phyloP scores from a whole-genome alignment of 2,329 filamentous ascomycete species.

The Ophiostoma sp. region DNA sequence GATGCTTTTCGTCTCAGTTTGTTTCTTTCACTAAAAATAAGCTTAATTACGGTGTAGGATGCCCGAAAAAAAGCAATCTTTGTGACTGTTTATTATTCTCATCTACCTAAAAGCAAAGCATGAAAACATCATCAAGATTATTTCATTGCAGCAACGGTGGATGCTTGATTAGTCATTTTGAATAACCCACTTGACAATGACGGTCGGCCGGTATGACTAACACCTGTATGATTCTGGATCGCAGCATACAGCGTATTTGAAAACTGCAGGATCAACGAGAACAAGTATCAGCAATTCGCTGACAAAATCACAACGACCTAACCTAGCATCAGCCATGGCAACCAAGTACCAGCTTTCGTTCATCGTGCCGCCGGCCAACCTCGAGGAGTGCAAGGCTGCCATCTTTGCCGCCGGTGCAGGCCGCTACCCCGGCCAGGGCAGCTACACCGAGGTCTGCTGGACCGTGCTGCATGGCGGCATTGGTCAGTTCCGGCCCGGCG shows the following conservation, averaged over 20 bases:
- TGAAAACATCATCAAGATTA: not conserved
- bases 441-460: constrained; percentile 54
- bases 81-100: not conserved
- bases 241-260: not conserved
- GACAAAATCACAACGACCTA: not conserved
- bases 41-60: not conserved
- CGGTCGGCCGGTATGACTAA: not conserved
- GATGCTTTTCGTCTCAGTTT: not conserved
- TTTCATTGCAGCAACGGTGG: not conserved
- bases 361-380: constrained; percentile 29
- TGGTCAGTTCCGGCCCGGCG: constrained; percentile 62
- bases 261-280: not conserved
- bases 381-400: constrained; percentile 50
- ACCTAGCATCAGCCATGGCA: not conserved
- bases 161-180: not conserved
- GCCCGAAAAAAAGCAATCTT: not conserved
- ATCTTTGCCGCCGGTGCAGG: constrained; percentile 57
- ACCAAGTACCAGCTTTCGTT: constrained; percentile 22
- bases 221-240: not conserved
- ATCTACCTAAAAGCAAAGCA: not conserved
- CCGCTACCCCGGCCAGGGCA: constrained; percentile 36
- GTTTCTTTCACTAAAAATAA: not conserved
- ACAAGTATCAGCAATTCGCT: not conserved
- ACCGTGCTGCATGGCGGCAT: constrained; percentile 46
- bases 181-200: not conserved